Evolutionary conservation across 148 eudicot genomes (phyloP).

Genomic region (Silene latifolia): DNA sequence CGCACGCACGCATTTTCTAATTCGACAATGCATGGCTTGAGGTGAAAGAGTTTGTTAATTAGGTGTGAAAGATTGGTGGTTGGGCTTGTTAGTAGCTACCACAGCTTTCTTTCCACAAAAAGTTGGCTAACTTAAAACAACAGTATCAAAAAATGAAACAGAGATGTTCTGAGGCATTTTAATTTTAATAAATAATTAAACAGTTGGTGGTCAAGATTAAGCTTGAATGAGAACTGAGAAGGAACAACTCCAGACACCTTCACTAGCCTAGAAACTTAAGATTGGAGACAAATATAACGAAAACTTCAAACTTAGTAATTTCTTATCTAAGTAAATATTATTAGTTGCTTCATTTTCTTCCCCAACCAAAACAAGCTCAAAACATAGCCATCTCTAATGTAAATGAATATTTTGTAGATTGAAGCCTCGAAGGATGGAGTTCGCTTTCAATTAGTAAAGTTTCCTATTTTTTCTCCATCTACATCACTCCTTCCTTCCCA

Average conservation of each 20-base stretch:
- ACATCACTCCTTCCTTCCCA: too few relatives aligned
- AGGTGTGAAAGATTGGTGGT: neutral
- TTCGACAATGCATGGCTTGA: neutral
- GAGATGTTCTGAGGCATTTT: neutral
- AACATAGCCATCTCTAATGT: too few relatives aligned
- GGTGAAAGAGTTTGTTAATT: neutral
- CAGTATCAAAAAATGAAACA: neutral
- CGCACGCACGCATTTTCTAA: neutral
- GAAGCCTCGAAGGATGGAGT: too few relatives aligned
- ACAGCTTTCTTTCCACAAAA: neutral
- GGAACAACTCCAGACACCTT: neutral
- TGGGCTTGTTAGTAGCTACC: neutral
- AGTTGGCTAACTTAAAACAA: neutral
- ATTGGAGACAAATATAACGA: neutral
- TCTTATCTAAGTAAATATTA: too few relatives aligned
- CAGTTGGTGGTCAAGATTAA: neutral
- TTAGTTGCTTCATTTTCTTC: too few relatives aligned
- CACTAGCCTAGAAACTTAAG: neutral
- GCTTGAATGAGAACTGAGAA: neutral
- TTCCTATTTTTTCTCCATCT: too few relatives aligned
- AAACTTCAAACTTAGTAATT: too few relatives aligned
- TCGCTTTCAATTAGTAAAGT: too few relatives aligned
- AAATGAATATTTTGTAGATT: too few relatives aligned
- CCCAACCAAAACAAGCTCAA: too few relatives aligned
- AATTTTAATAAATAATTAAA: too few relatives aligned